A percentile compares a stretch with the other conserved stretches of the same genome.
Conservation (phyloP, 768 basidiomycete species). For the Mycena galericulata region DNA sequence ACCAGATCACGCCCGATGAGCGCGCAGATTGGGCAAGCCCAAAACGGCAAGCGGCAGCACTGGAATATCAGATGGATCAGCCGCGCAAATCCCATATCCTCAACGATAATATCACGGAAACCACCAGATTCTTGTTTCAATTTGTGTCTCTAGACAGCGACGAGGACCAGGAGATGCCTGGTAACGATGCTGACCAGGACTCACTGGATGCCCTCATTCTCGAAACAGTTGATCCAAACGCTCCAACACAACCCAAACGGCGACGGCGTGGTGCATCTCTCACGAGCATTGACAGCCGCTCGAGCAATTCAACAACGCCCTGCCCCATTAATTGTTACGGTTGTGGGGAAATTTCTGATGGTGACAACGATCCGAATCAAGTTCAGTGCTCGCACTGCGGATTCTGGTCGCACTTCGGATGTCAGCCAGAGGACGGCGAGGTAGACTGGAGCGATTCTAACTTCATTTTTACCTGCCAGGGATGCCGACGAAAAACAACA, state of each 20-base stretch:
- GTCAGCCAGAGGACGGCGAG: constrained; percentile 2
- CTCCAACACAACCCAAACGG: neutral
- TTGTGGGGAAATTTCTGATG: constrained; percentile 2
- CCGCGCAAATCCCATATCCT: neutral
- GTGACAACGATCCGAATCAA: neutral
- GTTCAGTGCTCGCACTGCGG: constrained; percentile 7
- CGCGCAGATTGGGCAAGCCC: too few relatives aligned
- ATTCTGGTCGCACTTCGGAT: neutral
- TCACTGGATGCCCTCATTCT: neutral
- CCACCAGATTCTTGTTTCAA: neutral
- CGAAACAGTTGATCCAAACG: neutral
- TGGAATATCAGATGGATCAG: constrained; percentile 1
- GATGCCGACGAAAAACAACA: neutral
- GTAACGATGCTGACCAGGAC: neutral
- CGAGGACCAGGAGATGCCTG: neutral
- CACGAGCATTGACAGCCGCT: constrained; percentile 5
- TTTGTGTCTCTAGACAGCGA: neutral
- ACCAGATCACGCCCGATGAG: too few relatives aligned
- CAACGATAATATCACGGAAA: neutral
- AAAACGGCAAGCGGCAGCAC: neutral
- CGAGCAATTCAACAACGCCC: neutral
- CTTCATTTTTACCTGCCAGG: constrained; percentile 3
- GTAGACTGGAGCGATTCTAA: neutral
- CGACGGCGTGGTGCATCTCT: neutral
- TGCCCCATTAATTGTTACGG: constrained; percentile 16